Percentiles rank a stretch among this genome's conserved stretches.
Conservation (phyloP, 1,284 basidiomycete species). For the Heterobasidion irregulare region DNA sequence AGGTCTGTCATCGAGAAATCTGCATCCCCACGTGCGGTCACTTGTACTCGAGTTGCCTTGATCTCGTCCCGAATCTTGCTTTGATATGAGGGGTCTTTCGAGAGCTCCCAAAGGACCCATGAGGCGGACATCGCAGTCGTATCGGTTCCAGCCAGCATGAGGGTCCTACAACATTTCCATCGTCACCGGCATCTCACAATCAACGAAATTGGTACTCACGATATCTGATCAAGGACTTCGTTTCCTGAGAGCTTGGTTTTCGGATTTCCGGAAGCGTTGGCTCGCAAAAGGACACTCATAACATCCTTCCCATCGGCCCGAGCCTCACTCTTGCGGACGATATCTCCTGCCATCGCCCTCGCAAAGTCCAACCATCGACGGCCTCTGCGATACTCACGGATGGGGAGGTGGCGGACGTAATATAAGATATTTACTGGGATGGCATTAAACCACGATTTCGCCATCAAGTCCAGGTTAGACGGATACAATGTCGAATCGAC, state of each 20-base stretch:
- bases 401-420: not conserved
- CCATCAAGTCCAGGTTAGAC: not conserved
- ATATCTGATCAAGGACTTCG: slow-evolving; percentile 1
- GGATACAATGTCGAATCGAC: slow-evolving; percentile 2
- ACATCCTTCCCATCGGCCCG: slow-evolving; percentile 4
- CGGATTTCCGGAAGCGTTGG: slow-evolving; percentile 1
- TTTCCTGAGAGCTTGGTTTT: not conserved
- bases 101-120: slow-evolving; percentile 35
- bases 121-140: slow-evolving; percentile 36
- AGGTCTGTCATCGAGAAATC: slow-evolving; percentile 22
- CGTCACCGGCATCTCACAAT: slow-evolving; percentile 21
- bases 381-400: not conserved
- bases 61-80: slow-evolving; percentile 7
- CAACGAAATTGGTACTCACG: not conserved
- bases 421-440: not conserved
- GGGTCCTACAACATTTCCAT: slow-evolving; percentile 11
- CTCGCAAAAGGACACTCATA: slow-evolving; percentile 1
- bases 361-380: not conserved
- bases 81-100: slow-evolving; percentile 29
- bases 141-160: slow-evolving; percentile 40
- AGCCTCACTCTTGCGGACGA: not conserved
- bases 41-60: slow-evolving; percentile 1
- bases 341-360: not conserved
- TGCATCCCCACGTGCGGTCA: slow-evolving; percentile 15
- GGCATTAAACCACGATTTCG: not conserved